Evolutionary conservation across 352 stramenopile genomes (phyloP).

Genomic region (Elongisporangium senticosum): DNA sequence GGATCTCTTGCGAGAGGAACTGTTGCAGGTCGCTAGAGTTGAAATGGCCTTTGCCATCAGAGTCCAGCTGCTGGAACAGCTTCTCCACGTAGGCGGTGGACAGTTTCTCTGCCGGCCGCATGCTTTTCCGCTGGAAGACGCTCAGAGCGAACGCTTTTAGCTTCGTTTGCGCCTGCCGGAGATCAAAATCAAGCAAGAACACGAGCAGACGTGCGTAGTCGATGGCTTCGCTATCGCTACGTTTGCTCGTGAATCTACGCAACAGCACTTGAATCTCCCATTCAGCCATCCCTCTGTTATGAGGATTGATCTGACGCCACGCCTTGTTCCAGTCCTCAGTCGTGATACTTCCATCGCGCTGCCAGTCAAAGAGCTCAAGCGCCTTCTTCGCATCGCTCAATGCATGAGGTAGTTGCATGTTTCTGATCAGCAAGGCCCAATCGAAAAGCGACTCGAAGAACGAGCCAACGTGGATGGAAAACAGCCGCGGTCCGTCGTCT

Average conservation of each 20-base stretch:
- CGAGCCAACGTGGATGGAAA: conserved; percentile 18
- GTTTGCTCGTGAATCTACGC: conserved; percentile 19
- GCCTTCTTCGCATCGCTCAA: conserved; percentile 39
- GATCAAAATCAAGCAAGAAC: conserved; percentile 40
- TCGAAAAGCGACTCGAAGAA: conserved; percentile 49
- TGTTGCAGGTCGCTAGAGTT: conserved; percentile 20
- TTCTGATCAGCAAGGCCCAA: conserved; percentile 21
- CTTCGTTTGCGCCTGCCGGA: conserved; percentile 10
- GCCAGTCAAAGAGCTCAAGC: conserved; percentile 45
- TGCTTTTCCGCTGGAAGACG: conserved; percentile 16
- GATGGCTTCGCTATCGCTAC: conserved; percentile 13
- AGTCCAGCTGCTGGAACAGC: conserved; percentile 29
- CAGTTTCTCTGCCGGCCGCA: conserved; percentile 3
- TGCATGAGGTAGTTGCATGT: conserved; percentile 25
- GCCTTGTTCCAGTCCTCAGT: conserved; percentile 42
- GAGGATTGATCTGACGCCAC: conserved; percentile 22
- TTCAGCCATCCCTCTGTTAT: conserved; percentile 10
- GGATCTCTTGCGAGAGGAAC: conserved; percentile 10
- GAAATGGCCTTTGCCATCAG: conserved; percentile 39
- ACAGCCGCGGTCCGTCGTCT: neutral
- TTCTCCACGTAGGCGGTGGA: conserved; percentile 26
- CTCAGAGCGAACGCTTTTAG: conserved; percentile 18
- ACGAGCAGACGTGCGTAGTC: conserved; percentile 45
- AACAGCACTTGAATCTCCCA: conserved; percentile 43
- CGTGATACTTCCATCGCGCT: conserved; percentile 26